Conservation (phyloP, 208 protist genomes). For the Leishmania martiniquensis region DNA sequence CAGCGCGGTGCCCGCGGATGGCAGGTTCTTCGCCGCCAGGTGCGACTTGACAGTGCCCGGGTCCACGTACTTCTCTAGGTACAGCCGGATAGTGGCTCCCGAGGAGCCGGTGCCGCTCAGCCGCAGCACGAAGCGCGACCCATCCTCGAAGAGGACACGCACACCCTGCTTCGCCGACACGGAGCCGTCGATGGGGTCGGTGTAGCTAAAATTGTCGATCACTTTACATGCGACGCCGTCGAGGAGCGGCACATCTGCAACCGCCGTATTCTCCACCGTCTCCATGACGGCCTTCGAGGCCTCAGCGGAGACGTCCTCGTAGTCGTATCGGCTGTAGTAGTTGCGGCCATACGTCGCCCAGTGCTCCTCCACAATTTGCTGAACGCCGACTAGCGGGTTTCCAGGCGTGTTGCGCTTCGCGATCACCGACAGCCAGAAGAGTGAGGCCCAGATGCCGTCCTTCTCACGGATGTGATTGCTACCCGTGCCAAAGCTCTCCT, state of each 20-base stretch:
- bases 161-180: constrained; percentile 93
- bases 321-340: constrained; percentile 98
- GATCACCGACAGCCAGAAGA: constrained; percentile 97
- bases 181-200: constrained; percentile 94
- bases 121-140: constrained; percentile 96
- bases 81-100: constrained; percentile 97
- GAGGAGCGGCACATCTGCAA: constrained; percentile 49
- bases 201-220: constrained; percentile 97
- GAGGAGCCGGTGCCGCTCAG: constrained; percentile 95
- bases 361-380: constrained; percentile 93
- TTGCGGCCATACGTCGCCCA: constrained; percentile 97
- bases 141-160: constrained; percentile 95
- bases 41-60: constrained; percentile 47
- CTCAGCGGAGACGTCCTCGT: constrained; percentile 93
- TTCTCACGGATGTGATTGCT: constrained; percentile 98
- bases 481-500: constrained; percentile 99
- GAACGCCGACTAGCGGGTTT: constrained; percentile 77
- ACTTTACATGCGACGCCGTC: constrained; percentile 44
- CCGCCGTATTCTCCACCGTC: constrained; percentile 33
- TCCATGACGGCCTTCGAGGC: constrained; percentile 90
- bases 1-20: constrained; percentile 60
- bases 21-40: constrained; percentile 44
- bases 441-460: constrained; percentile 98
- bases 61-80: constrained; percentile 96
- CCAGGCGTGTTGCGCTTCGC: constrained; percentile 47